Percentiles rank a stretch among this genome's conserved stretches.
Evolutionary conservation across 768 basidiomycete genomes (phyloP).

Genomic region (Boletus reticuloceps): DNA sequence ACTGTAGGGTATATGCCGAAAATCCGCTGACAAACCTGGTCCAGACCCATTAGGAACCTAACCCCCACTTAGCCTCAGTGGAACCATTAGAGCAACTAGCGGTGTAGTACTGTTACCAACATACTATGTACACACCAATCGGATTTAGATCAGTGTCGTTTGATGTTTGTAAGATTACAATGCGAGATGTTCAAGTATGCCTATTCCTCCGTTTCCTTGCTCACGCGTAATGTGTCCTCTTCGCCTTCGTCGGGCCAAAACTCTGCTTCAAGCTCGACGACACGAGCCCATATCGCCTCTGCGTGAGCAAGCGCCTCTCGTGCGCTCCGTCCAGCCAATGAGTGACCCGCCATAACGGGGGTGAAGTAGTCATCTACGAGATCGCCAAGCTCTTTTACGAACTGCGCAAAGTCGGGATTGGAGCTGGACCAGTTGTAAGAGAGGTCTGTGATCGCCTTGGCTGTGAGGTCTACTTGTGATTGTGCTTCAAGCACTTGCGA

Average conservation of each 20-base stretch:
- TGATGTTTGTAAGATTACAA: background rate
- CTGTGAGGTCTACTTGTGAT: constrained; percentile 5
- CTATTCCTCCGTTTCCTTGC: too few species aligned
- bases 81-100: too few species aligned
- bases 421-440: constrained; percentile 58
- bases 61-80: too few species aligned
- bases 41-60: too few species aligned
- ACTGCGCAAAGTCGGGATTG: constrained; percentile 47
- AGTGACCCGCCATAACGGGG: constrained; percentile 35
- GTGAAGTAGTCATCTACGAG: constrained; percentile 42
- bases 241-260: constrained; percentile 57
- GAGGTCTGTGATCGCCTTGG: constrained; percentile 43
- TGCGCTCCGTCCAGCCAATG: constrained; percentile 10
- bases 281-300: constrained; percentile 54
- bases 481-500: background rate
- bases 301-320: constrained; percentile 29
- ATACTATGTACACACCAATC: too few species aligned
- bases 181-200: background rate
- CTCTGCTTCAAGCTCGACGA: constrained; percentile 56
- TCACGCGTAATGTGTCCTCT: constrained; percentile 16
- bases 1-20: too few species aligned
- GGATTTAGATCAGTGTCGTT: too few species aligned
- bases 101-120: too few species aligned
- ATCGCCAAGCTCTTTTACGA: constrained; percentile 48
- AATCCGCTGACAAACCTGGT: too few species aligned